These are phyloP conservation scores for Tilletiopsis washingtonensis DNA, from an alignment of 1,284 basidiomycete genomes.

Conservation along the genomic window DNA sequence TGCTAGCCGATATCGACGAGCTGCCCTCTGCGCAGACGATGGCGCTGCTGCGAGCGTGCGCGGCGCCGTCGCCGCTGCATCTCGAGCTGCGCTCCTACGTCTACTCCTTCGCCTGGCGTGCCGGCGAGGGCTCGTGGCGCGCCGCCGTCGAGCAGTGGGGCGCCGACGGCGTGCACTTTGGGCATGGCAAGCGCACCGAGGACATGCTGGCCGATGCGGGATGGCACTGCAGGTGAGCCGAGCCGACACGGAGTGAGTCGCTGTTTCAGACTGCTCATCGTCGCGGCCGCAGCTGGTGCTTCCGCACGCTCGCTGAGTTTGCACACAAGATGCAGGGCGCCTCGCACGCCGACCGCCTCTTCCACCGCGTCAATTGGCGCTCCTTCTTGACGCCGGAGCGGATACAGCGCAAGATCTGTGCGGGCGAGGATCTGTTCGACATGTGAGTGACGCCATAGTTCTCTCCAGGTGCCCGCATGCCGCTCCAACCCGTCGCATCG, in stretches of 20 bases:
- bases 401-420: conserved; percentile 59
- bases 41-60: conserved; percentile 57
- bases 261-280: background rate
- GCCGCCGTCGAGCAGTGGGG: conserved; percentile 55
- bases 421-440: conserved; percentile 58
- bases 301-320: conserved; percentile 58
- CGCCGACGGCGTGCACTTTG: conserved; percentile 50
- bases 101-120: conserved; percentile 60
- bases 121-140: conserved; percentile 53
- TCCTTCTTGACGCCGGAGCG: conserved; percentile 53
- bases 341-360: conserved; percentile 61
- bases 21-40: conserved; percentile 58
- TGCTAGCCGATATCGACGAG: conserved; percentile 66
- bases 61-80: conserved; percentile 57
- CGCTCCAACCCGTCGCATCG: no score
- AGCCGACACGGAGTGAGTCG: background rate
- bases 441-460: conserved; percentile 1
- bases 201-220: conserved; percentile 58
- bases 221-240: conserved; percentile 50
- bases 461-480: background rate
- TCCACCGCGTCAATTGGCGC: conserved; percentile 48
- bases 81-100: conserved; percentile 61
- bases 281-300: conserved; percentile 55
- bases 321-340: conserved; percentile 59
- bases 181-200: conserved; percentile 57